Conservation (phyloP, 2,329 filamentous ascomycete genomes). For the Aspergillus pseudotamarii region DNA sequence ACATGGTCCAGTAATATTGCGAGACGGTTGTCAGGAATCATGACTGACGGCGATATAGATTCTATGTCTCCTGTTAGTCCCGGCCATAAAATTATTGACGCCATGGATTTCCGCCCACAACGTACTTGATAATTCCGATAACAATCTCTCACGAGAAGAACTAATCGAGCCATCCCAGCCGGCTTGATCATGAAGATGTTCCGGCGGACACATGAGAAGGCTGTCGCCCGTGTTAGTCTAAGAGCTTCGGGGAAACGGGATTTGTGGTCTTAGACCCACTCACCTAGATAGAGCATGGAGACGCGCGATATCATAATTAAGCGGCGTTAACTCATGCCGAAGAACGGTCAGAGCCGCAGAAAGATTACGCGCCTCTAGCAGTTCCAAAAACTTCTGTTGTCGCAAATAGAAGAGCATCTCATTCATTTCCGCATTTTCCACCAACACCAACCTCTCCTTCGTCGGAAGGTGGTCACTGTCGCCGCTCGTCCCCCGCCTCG, state of each 20-base stretch:
- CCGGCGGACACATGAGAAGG: slow-evolving; percentile 83
- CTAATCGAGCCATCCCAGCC: slow-evolving; percentile 83
- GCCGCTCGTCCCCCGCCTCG: slow-evolving; percentile 45
- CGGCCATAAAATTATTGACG: slow-evolving; percentile 4
- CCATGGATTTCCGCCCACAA: slow-evolving; percentile 9
- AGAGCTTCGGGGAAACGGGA: not conserved
- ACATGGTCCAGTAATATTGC: slow-evolving; percentile 79
- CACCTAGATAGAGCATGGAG: slow-evolving; percentile 80
- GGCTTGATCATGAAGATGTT: slow-evolving; percentile 75
- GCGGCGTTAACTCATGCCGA: slow-evolving; percentile 80
- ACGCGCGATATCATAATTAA: slow-evolving; percentile 75
- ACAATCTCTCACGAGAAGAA: slow-evolving; percentile 70
- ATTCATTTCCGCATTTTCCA: slow-evolving; percentile 72
- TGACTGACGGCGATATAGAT: slow-evolving; percentile 92
- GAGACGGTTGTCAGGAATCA: slow-evolving; percentile 91
- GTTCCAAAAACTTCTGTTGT: slow-evolving; percentile 92
- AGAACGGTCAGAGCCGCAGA: slow-evolving; percentile 78
- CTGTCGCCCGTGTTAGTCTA: slow-evolving; percentile 46
- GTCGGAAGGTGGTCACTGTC: slow-evolving; percentile 27
- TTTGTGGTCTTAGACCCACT: slow-evolving; percentile 15
- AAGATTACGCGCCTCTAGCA: slow-evolving; percentile 76
- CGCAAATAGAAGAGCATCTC: slow-evolving; percentile 86
- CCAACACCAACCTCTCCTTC: slow-evolving; percentile 68
- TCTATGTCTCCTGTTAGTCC: slow-evolving; percentile 51
- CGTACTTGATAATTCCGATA: slow-evolving; percentile 83